Evolutionary conservation across 2,329 filamentous ascomycete genomes (phyloP).

Genomic region (Curvularia hawaiiensis): DNA sequence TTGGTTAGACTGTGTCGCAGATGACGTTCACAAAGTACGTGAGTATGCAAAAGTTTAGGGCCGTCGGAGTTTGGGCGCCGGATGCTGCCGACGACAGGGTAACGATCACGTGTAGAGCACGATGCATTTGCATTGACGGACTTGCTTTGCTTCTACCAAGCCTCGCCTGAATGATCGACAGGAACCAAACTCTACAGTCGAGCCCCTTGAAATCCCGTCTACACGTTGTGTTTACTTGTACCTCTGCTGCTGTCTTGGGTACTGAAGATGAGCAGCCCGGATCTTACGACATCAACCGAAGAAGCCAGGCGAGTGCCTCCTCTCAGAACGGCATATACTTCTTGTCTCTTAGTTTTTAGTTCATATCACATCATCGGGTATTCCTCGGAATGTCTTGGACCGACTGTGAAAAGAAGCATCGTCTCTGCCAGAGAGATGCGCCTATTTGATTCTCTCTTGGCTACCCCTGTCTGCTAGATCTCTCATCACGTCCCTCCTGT

Average conservation of each 20-base stretch:
- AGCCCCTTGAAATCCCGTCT: not conserved
- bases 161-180: not conserved
- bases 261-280: not conserved
- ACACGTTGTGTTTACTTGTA: not conserved
- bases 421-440: not conserved
- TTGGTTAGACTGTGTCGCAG: slow-evolving; percentile 6
- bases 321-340: not conserved
- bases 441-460: not conserved
- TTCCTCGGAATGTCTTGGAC: not conserved
- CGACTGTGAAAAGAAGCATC: not conserved
- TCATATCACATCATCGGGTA: not conserved
- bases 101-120: slow-evolving; percentile 9
- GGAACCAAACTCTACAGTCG: not conserved
- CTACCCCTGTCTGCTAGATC: not conserved
- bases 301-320: not conserved
- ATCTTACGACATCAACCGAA: not conserved
- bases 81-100: not conserved
- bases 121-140: not conserved
- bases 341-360: not conserved
- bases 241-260: not conserved
- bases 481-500: not conserved
- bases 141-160: slow-evolving; percentile 2
- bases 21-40: slow-evolving; percentile 9
- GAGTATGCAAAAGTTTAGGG: slow-evolving; percentile 16
- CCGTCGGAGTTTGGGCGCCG: slow-evolving; percentile 10